Conservation (phyloP, 345 rosid species). For the Sisymbrium irio region DNA sequence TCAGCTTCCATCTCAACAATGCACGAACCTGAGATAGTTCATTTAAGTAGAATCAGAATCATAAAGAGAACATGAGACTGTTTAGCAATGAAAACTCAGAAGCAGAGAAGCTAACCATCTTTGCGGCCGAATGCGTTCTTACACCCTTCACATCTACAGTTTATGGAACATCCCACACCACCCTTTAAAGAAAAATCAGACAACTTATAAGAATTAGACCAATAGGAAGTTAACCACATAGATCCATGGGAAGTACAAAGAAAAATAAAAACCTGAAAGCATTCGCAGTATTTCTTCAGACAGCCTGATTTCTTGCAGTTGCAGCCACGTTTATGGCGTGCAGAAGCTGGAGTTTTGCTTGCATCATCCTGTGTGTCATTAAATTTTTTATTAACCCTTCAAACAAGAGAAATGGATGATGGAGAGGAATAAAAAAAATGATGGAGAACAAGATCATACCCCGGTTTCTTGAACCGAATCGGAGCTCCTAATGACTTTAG, state of each 20-base stretch:
- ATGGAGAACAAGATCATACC: conserved; percentile 40
- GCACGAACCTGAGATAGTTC: conserved; percentile 52
- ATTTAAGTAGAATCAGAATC: conserved; percentile 1
- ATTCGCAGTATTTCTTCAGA: conserved; percentile 96
- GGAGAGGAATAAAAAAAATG: not conserved
- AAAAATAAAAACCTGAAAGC: conserved; percentile 80
- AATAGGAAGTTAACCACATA: conserved; percentile 4
- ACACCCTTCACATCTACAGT: conserved; percentile 98
- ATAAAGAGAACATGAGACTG: not conserved
- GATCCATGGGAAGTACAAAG: conserved; percentile 12
- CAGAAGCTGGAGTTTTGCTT: conserved; percentile 87
- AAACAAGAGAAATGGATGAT: not conserved
- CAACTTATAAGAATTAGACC: conserved; percentile 5
- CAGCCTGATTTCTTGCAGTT: conserved; percentile 97
- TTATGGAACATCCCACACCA: conserved; percentile 95
- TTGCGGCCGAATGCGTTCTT: conserved; percentile 90
- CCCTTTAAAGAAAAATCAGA: conserved; percentile 47
- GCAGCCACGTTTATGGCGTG: conserved; percentile 96
- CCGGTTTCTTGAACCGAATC: conserved; percentile 57
- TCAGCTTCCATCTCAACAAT: conserved; percentile 50
- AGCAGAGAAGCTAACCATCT: conserved; percentile 60
- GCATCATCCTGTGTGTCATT: conserved; percentile 63
- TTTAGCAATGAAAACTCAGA: not conserved
- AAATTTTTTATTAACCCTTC: not conserved
- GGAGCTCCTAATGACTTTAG: conserved; percentile 75